phyloP scores from a whole-genome alignment of 2,329 filamentous ascomycete genomes.

The Xylariales sp. region DNA sequence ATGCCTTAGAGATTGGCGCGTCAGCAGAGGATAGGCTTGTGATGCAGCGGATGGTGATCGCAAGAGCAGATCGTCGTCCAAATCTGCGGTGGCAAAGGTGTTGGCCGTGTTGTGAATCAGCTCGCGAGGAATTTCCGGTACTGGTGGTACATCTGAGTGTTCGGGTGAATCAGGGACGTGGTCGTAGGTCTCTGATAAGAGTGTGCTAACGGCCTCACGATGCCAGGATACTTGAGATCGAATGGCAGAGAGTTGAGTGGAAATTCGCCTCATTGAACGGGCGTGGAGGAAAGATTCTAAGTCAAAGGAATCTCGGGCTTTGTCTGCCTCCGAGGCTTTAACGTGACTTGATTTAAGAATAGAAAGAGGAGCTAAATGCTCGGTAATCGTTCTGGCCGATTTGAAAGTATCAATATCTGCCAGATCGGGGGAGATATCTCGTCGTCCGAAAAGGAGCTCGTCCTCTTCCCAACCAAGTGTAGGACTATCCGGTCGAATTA shows the following conservation, averaged over 20 bases:
- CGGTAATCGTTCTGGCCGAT: neutral
- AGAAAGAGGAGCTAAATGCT: conserved; percentile 6
- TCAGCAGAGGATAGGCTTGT: neutral
- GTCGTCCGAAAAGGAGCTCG: conserved; percentile 12
- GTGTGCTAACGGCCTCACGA: conserved; percentile 38
- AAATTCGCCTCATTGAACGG: conserved; percentile 44
- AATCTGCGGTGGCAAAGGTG: neutral
- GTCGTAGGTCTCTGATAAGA: conserved; percentile 24
- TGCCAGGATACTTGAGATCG: conserved; percentile 45
- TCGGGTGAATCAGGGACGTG: conserved; percentile 12
- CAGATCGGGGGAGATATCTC: conserved; percentile 2
- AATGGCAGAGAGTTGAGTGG: conserved; percentile 41
- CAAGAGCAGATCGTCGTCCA: conserved; percentile 1
- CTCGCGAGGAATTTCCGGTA: conserved; percentile 5
- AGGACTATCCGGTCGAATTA: conserved; percentile 55
- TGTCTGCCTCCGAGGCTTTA: conserved; percentile 8
- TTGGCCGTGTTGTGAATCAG: conserved; percentile 3
- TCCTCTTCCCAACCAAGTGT: conserved; percentile 51
- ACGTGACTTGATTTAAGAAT: conserved; percentile 6
- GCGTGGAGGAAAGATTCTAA: conserved; percentile 32
- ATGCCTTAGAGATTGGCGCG: neutral
- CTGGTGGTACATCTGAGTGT: conserved; percentile 7
- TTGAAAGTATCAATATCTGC: neutral
- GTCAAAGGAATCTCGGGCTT: conserved; percentile 16
- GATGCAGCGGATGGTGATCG: neutral